A percentile compares a stretch with the other conserved stretches of the same genome.
Evolutionary conservation across 345 rosid species (phyloP).

Genomic region (Salix exigua): DNA sequence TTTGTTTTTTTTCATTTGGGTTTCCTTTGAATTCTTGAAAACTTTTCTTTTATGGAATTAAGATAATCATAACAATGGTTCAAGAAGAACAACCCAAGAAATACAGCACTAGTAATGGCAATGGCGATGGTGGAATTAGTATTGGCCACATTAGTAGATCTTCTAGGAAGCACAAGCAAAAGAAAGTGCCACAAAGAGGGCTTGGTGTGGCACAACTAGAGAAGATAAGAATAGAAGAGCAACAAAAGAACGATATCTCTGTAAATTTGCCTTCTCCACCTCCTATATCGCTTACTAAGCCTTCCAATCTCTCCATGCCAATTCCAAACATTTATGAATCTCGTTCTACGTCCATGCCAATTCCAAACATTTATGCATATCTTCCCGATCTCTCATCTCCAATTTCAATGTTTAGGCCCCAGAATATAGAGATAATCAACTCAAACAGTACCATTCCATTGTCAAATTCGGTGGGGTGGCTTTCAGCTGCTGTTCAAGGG

Average conservation of each 20-base stretch:
- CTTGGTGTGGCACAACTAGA: slow-evolving; percentile 72
- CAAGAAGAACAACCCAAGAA: slow-evolving; percentile 41
- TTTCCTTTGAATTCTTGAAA: background rate
- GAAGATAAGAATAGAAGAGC: slow-evolving; percentile 55
- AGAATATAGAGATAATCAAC: slow-evolving; percentile 15
- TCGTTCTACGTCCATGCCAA: slow-evolving; percentile 24
- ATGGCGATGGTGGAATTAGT: slow-evolving; percentile 19
- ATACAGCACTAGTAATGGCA: slow-evolving; percentile 22
- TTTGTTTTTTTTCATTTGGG: background rate
- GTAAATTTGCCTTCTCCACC: slow-evolving; percentile 15
- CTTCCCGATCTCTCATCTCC: slow-evolving; percentile 21
- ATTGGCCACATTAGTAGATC: slow-evolving; percentile 25
- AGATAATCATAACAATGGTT: slow-evolving; percentile 28
- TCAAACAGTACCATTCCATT: background rate
- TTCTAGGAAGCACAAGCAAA: slow-evolving; percentile 41
- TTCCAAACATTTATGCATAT: too few species aligned
- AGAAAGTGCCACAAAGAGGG: slow-evolving; percentile 60
- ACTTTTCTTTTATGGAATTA: slow-evolving; percentile 14
- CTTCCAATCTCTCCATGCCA: slow-evolving; percentile 14
- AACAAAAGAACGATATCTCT: slow-evolving; percentile 36
- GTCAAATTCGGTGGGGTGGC: slow-evolving; percentile 15
- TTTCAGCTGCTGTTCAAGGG: slow-evolving; percentile 11
- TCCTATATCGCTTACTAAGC: slow-evolving; percentile 9
- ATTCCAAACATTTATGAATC: slow-evolving; percentile 13
- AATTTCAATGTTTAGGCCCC: slow-evolving; percentile 24